Percentiles rank a stretch among this genome's conserved stretches.
phyloP scores from a whole-genome alignment of 2,329 filamentous ascomycete species.

The Thielaviopsis punctulata region DNA sequence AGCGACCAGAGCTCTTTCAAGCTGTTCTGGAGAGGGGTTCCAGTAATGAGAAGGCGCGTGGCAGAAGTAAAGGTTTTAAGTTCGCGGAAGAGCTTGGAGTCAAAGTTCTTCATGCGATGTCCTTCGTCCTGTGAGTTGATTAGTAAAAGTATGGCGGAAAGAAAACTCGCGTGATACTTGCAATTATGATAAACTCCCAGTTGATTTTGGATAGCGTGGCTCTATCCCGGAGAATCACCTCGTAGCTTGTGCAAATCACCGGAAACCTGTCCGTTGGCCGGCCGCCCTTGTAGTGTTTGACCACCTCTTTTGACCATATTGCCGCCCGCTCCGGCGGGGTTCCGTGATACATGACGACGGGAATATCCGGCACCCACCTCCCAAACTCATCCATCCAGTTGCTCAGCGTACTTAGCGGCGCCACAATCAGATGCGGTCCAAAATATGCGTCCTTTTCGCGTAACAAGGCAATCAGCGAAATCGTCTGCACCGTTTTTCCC shows the following conservation, averaged over 20 bases:
- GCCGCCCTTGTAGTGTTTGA: slow-evolving; percentile 46
- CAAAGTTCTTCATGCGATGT: slow-evolving; percentile 91
- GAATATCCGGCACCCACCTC: slow-evolving; percentile 77
- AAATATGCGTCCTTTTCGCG: slow-evolving; percentile 69
- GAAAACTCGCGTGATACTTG: slow-evolving; percentile 21
- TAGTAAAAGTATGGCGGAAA: not conserved
- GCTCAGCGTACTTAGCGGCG: slow-evolving; percentile 75
- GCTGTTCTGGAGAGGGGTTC: slow-evolving; percentile 91
- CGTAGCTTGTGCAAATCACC: slow-evolving; percentile 85
- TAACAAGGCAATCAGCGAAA: slow-evolving; percentile 70
- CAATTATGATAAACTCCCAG: slow-evolving; percentile 96
- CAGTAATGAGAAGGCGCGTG: slow-evolving; percentile 81
- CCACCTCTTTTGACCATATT: slow-evolving; percentile 57
- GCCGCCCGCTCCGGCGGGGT: slow-evolving; percentile 58
- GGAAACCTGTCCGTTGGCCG: slow-evolving; percentile 44
- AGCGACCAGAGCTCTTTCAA: slow-evolving; percentile 88
- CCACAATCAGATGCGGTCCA: slow-evolving; percentile 80
- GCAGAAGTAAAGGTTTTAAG: slow-evolving; percentile 78
- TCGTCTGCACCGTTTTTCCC: slow-evolving; percentile 81
- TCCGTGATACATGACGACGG: slow-evolving; percentile 82
- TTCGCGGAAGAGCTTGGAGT: slow-evolving; percentile 79
- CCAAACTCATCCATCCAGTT: slow-evolving; percentile 95
- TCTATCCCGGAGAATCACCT: slow-evolving; percentile 85
- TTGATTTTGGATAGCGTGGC: slow-evolving; percentile 66
- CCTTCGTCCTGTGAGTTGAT: slow-evolving; percentile 55